These are phyloP conservation scores for Alternaria novae-zelandiae DNA, from an alignment of 2,329 filamentous ascomycete species.

Conservation along the genomic window DNA sequence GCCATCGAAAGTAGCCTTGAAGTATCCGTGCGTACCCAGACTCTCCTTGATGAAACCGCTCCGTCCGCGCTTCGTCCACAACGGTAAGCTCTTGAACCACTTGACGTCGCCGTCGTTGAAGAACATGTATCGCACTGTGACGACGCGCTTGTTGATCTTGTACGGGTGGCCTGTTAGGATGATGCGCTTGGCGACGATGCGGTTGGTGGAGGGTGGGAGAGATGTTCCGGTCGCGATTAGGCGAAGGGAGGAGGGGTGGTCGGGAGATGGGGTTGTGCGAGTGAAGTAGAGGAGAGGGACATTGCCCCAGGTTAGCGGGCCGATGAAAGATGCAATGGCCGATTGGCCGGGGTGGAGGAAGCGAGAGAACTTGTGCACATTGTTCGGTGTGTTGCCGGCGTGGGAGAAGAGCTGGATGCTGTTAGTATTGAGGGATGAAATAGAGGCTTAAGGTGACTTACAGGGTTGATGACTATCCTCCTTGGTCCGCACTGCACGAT, in stretches of 20 bases:
- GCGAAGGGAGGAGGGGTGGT: slow-evolving; percentile 57
- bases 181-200: slow-evolving; percentile 91
- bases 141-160: slow-evolving; percentile 98
- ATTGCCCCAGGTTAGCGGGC: slow-evolving; percentile 89
- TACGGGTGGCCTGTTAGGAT: slow-evolving; percentile 95
- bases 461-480: slow-evolving; percentile 82
- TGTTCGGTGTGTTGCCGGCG: slow-evolving; percentile 88
- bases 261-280: slow-evolving; percentile 53
- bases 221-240: slow-evolving; percentile 88
- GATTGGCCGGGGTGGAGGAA: slow-evolving; percentile 90
- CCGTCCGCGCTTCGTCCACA: slow-evolving; percentile 91
- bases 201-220: slow-evolving; percentile 73
- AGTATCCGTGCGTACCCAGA: slow-evolving; percentile 97
- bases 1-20: slow-evolving; percentile 97
- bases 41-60: slow-evolving; percentile 93
- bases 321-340: slow-evolving; percentile 87
- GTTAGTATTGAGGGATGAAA: slow-evolving; percentile 8
- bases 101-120: slow-evolving; percentile 94
- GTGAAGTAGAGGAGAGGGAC: slow-evolving; percentile 92
- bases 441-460: slow-evolving; percentile 17
- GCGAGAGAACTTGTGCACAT: slow-evolving; percentile 96
- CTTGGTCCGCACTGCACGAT: slow-evolving; percentile 91
- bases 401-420: slow-evolving; percentile 73
- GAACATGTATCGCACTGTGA: slow-evolving; percentile 99
- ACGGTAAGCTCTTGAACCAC: slow-evolving; percentile 95